Conservation (phyloP, 139 green algal genomes). For the Chlamydomonas applanata region DNA sequence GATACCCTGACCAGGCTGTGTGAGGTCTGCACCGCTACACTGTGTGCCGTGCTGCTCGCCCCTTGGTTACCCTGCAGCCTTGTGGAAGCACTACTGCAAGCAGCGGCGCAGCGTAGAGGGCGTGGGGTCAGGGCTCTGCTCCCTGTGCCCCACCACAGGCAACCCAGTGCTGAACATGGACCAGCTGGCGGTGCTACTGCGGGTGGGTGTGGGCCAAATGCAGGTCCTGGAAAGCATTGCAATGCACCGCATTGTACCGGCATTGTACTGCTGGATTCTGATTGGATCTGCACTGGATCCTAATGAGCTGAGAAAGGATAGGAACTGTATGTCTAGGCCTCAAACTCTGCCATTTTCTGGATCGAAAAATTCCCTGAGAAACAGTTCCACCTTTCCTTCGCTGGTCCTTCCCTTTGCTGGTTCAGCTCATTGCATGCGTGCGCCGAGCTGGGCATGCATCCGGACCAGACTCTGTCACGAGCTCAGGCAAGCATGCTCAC, state of each 20-base stretch:
- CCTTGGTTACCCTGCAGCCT: neutral
- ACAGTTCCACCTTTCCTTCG: too few relatives aligned
- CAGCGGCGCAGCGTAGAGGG: neutral
- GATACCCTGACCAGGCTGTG: neutral
- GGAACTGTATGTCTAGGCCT: too few relatives aligned
- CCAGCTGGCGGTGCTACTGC: neutral
- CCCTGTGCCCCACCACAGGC: neutral
- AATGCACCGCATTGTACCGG: too few relatives aligned
- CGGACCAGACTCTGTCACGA: too few relatives aligned
- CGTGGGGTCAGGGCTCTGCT: neutral
- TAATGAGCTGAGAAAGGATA: neutral
- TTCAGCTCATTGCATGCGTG: too few relatives aligned
- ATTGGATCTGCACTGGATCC: neutral
- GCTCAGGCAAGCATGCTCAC: too few relatives aligned
- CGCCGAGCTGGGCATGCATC: too few relatives aligned
- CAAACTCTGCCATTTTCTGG: too few relatives aligned
- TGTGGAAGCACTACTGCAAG: constrained; percentile 7
- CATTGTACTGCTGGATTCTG: too few relatives aligned
- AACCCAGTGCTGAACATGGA: neutral
- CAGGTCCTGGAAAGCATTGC: too few relatives aligned
- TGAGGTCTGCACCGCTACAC: neutral
- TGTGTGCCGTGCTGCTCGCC: neutral
- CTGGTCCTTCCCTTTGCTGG: too few relatives aligned
- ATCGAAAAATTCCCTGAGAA: too few relatives aligned
- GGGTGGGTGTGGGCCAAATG: neutral